Evolutionary conservation across 805 yeast species (phyloP).

Genomic region (Diddensiella santjacobensis): DNA sequence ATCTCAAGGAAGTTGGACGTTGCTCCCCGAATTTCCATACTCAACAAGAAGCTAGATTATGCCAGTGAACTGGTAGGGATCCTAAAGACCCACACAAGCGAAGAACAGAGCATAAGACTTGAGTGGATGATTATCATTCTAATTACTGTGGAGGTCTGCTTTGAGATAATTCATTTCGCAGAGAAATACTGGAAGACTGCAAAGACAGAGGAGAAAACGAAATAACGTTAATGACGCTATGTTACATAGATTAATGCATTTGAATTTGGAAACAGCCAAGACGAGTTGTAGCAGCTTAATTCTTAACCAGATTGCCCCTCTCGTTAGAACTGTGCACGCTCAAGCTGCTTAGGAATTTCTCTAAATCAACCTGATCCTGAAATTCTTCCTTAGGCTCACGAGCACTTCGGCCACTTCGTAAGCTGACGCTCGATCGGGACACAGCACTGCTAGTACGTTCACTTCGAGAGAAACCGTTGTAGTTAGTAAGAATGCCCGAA

Average conservation of each 20-base stretch:
- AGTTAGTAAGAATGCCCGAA: conserved; percentile 9
- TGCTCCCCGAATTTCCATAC: conserved; percentile 67
- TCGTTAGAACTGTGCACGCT: conserved; percentile 4
- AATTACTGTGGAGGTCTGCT: conserved; percentile 79
- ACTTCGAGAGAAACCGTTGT: conserved; percentile 1
- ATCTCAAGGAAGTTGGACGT: conserved; percentile 73
- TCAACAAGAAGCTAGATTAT: conserved; percentile 84
- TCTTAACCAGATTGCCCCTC: conserved; percentile 8
- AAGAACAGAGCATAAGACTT: conserved; percentile 67
- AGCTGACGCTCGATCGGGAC: not conserved
- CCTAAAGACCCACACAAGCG: conserved; percentile 67
- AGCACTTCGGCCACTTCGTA: conserved; percentile 2
- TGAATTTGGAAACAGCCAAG: no score
- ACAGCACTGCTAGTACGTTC: not conserved
- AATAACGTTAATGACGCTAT: no score
- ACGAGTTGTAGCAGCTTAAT: no score
- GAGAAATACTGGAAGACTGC: no score
- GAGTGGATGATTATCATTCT: conserved; percentile 87
- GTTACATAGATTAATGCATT: no score
- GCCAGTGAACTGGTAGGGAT: conserved; percentile 86
- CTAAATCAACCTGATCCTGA: conserved; percentile 12
- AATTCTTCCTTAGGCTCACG: not conserved
- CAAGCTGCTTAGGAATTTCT: conserved; percentile 10
- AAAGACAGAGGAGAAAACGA: no score
- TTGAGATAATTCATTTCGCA: conserved; percentile 72